Evolutionary conservation across 345 rosid genomes (phyloP), one percentile per base, ranked within the genome.

Genomic region (Gossypium ekmanianum): DNA sequence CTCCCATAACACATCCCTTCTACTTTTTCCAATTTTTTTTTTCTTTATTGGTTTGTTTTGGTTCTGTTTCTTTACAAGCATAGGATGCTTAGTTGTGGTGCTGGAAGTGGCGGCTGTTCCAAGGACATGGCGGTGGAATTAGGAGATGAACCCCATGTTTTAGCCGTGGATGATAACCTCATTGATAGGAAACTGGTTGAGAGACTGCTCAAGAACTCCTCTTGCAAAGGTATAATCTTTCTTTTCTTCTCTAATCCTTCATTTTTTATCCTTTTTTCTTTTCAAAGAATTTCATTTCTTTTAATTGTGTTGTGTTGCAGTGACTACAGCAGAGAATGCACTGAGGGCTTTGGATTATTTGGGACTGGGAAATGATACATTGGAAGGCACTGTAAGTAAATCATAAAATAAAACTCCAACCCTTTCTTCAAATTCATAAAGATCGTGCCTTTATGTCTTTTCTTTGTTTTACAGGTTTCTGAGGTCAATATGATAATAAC

Each of bases 131-230:
- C 61, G 56, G 34, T 45, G 69, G 85, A 74, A 26, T 71, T 69
- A 76, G 84, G 52, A 26, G 82, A 78, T 11, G 83, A 81, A 71
- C 90, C 83, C 29, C 97, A 91, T 85, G 94, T 90, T 79, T 79
- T 93, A 77, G 98, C 97, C 7, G 97, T 93, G 1, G 98, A 93
- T 81, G 98, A 93, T 74, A 93, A 85, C 75, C 83, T 93, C 9
- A 61, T 90, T 24, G 97, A 93, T 61, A 83, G 93, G 12, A 91
- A 85, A 75, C 82, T 93, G 8, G 84, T 91, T 2, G 97, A 93
- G 78, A 86, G 70, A 59, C 76, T 93, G 50, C 89, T 92, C 68
- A 84, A 81, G 77, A 89, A 82, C 77, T 92, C 91, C 34, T 87
- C 91, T 75, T 94, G 95, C 81, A 88, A 80, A 87, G 98, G 98